Evolutionary conservation across 164 flowering plant genomes (phyloP), one percentile per base, ranked within the genome.

Genomic region (Kingdonia uniflora): DNA sequence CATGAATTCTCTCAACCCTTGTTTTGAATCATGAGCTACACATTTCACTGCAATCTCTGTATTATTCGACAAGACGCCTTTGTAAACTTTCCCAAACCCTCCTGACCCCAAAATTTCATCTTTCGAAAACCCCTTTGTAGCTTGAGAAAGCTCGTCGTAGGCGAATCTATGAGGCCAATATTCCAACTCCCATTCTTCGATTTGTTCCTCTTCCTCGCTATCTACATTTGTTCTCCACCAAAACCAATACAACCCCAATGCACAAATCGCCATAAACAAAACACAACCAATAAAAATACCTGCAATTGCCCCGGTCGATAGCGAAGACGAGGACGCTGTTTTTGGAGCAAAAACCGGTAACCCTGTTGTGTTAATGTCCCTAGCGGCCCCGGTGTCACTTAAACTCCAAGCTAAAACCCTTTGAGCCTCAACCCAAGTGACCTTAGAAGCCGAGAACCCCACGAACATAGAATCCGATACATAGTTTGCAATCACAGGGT

Each of bases 21-120:
- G 62, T 40, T 24, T 42, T 1, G 46, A 49, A 2, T 51, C 23
- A 19, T 42, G 55, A 15, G 62, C 40, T 38, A 58, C 19, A 23
- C 49, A 41, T 37, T 58, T 58, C 38, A 58, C 55, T 6, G 55
- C 62, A 0, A 58, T 51, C 29, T 69, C 74, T 0, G 68, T 54
- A 55, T 65, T 59, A 58, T 69, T 74, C 0, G 61, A 48, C 3
- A 80, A 57, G 11, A 42, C 42, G 10, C 79, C 96, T 54, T 62
- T 82, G 68, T 74, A 87, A 0, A 87, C 96, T 44, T 43, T 70
- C 0, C 95, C 91, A 57, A n/a, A 85, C 13, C 94, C 91, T 7
- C 96, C 96, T 1, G 65, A 49, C 0, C 96, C 96, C 11, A 83
- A 55, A 17, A 85, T 65, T 49, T 67, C 54, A 0, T 66, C 69